Evolutionary conservation across 331 rosid genomes (phyloP).

Genomic region (Malus hybrid): DNA sequence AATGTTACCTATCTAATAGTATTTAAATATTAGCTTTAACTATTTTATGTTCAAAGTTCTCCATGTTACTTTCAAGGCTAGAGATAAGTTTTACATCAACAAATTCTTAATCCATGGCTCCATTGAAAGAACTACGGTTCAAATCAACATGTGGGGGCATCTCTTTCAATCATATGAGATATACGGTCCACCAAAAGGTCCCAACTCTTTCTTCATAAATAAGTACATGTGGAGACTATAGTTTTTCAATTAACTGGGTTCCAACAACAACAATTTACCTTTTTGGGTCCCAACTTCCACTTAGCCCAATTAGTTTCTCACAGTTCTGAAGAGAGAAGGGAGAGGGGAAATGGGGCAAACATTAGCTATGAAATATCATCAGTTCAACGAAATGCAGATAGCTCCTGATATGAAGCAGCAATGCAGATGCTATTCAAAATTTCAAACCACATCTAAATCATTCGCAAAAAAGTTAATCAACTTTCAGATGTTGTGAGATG

Average conservation of each 20-base stretch:
- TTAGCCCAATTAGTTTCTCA: too few species aligned
- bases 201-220: slow-evolving; percentile 5
- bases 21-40: background rate
- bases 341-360: background rate
- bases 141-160: background rate
- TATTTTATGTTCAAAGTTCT: background rate
- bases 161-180: background rate
- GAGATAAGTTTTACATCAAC: background rate
- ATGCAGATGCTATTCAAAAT: background rate
- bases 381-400: background rate
- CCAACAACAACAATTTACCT: background rate
- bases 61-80: slow-evolving; percentile 1
- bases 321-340: background rate
- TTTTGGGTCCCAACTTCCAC: slow-evolving; percentile 1
- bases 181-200: slow-evolving; percentile 3
- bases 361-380: background rate
- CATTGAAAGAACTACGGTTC: background rate
- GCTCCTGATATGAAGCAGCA: background rate
- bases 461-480: background rate
- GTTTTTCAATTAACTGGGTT: slow-evolving; percentile 1
- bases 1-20: background rate
- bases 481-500: background rate
- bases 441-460: background rate
- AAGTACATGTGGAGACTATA: background rate
- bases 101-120: slow-evolving; percentile 6